Evolutionary conservation across 495 filamentous ascomycete genomes (phyloP).

Genomic region (Saxispiralis lemnorum): DNA sequence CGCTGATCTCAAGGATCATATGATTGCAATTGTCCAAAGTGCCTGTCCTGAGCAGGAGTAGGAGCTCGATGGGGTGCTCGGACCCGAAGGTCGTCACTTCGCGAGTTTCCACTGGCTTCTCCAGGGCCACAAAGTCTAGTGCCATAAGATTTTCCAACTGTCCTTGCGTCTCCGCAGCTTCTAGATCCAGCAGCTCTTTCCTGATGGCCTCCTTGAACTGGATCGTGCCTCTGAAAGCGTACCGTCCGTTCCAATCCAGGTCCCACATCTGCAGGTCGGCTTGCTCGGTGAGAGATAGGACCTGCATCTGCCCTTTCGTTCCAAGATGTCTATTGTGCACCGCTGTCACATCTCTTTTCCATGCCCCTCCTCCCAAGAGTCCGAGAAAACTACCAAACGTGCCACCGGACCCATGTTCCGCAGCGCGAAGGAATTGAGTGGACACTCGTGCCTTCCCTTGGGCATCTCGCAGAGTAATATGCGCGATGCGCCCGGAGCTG

Average conservation of each 20-base stretch:
- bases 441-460: slow-evolving; percentile 70
- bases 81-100: slow-evolving; percentile 16
- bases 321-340: slow-evolving; percentile 49
- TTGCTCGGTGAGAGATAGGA: slow-evolving; percentile 55
- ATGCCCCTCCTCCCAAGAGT: slow-evolving; percentile 40
- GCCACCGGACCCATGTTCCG: slow-evolving; percentile 30
- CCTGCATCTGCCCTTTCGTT: slow-evolving; percentile 66
- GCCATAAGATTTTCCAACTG: slow-evolving; percentile 21
- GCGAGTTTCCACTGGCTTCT: slow-evolving; percentile 12
- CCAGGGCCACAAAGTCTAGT: slow-evolving; percentile 30
- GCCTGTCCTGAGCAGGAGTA: slow-evolving; percentile 15
- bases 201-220: slow-evolving; percentile 30
- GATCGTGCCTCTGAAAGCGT: slow-evolving; percentile 34
- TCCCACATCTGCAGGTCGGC: slow-evolving; percentile 72
- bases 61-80: slow-evolving; percentile 7
- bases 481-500: slow-evolving; percentile 68
- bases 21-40: slow-evolving; percentile 15
- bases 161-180: slow-evolving; percentile 5
- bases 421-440: slow-evolving; percentile 46
- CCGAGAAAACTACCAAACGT: slow-evolving; percentile 63
- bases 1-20: slow-evolving; percentile 25
- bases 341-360: slow-evolving; percentile 59
- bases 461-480: slow-evolving; percentile 63
- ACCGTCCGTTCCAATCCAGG: slow-evolving; percentile 62
- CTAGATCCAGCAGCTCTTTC: slow-evolving; percentile 4